Base-by-base conservation (phyloP, 2,329 filamentous ascomycete species). In the Gnomoniopsis smithogilvyi region DNA sequence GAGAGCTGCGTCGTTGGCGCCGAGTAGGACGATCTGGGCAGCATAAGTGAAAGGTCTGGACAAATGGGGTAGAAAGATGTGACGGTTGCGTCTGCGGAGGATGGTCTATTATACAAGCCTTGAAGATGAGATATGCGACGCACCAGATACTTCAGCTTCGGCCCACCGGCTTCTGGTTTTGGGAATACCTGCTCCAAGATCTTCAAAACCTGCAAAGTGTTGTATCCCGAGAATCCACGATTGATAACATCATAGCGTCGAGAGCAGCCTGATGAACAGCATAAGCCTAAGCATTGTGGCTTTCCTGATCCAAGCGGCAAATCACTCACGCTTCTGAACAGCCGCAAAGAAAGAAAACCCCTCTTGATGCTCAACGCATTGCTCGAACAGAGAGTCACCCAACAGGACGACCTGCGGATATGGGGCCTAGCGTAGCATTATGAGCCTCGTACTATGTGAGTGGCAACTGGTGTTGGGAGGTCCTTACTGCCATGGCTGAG, bases 371-470 rank as follows among this genome's bases (percentile, higher is more conserved):
- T 81, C 78, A 63, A 82, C 83, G 2, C 86, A 82, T 46, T 81
- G 78, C 69, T 98, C 87, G 51, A 94, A 88, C 62, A 98, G 88
- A 34, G 91, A 96, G 75, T 98, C 95, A 56, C 94, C 94, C 63
- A 98, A 90, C 24, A 98, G 84, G 63, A 98, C 79, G 66, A 93
- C 79, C 68, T 93, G 90, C 51, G 88, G 86, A 67, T 89, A 89
- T 1, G 83, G 76, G 45, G 73, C 72, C 79, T 83, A 54, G 38
- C 17, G 6, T 36, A 12, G 7, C 15, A 15, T 17, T 48, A 33
- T 60, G 24, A 51, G 38, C 36, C 6, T 47, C 2, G 19, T 30
- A 3, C 15, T 24, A 6, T 34, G 0, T 17, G n/a, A 45, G 36
- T 22, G 30, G 4, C 26, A 3, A 11, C 3, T 4, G 10, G 41